Evolutionary conservation across 2,329 filamentous ascomycete genomes (phyloP), one percentile per base, ranked within the genome.

Genomic region (Microdochium paspali): DNA sequence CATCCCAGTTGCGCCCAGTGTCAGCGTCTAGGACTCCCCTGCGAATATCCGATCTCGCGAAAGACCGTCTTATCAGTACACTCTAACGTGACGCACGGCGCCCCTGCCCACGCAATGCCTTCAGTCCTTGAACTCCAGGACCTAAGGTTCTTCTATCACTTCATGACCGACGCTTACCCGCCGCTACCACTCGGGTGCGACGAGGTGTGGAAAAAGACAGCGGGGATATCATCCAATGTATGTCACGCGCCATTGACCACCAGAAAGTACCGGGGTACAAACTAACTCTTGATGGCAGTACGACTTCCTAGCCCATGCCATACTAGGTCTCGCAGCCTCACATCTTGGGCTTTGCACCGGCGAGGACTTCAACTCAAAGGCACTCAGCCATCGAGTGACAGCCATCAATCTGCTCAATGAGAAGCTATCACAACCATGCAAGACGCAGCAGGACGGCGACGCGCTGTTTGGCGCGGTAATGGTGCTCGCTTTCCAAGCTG

Each of bases 61-160:
- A 69, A 69, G 46, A 69, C 79, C 31, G 67, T 66, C 15, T 61
- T 80, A 0, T 57, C 35, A 9, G 35, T 40, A 15, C 12, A 10
- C n/a, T 31, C 47, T 26, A 24, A 15, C 28, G 3, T 40, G 13
- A 40, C 18, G 13, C 15, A 35, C 6, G 15, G 20, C 24, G 10
- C 32, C 24, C 50, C 54, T 30, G 50, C 56, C 15, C 53, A 56
- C 2, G 54, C 57, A 1, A 45, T 47, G 2, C 54, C 55, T 18
- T 40, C 50, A 13, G 48, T 49, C 44, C 82, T 82, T 57, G 79
- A 70, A 46, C 55, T 81, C 48, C 73, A 79, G 45, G 82, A 85
- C 54, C 83, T 85, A 80, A 75, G 80, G 31, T 75, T 84, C 59
- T 85, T 85, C 55, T 81, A 85, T 58, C 79, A 85, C 59, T 85